Evolutionary conservation across 116 monocot species (phyloP), one percentile per base, ranked within the genome.

Genomic region (Dioscorea cayenensis): DNA sequence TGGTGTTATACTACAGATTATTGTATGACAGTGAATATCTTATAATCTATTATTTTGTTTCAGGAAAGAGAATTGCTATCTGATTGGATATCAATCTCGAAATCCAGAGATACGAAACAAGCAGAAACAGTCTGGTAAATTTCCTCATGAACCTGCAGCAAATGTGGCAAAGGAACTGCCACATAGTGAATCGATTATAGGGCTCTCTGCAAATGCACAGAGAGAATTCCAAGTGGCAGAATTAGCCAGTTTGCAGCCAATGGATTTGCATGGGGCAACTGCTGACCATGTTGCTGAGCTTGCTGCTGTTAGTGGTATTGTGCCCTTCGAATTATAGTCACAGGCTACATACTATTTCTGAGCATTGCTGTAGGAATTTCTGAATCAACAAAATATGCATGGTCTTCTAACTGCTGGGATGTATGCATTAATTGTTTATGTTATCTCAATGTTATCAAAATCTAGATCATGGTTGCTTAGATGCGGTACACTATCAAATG

Each of bases 21-120:
- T 55, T 55, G 55, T 55, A 55, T 55, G 55, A 55, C 14, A n/a
- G 0, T 16, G 55, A 55, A 16, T 43, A 55, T 55, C 10, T 55
- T 12, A 55, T 55, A n/a, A 49, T 22, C n/a, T 20, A 22, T 22
- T 68, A 2, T 55, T 17, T 32, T 10, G 7, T 48, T 52, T 61
- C 79, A 73, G 68, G 79, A 71, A 49, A 49, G 4, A 59, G 28
- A 68, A 80, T 36, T 73, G 70, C 71, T 80, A 84, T 60, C 68
- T 80, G 28, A 70, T 82, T 49, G 82, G 82, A 12, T 77, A 82
- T 67, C 69, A 77, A 49, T 70, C 72, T 37, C 20, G 7, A 37
- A 36, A 17, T 64, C 5, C 73, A 36, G 63, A 70, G 7, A 61
- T 36, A 9, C 66, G 43, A 22, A 25, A 48, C 20, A 72, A 29